Conservation (phyloP, 2,329 filamentous ascomycete species). For the Rugonectria rugulosa region DNA sequence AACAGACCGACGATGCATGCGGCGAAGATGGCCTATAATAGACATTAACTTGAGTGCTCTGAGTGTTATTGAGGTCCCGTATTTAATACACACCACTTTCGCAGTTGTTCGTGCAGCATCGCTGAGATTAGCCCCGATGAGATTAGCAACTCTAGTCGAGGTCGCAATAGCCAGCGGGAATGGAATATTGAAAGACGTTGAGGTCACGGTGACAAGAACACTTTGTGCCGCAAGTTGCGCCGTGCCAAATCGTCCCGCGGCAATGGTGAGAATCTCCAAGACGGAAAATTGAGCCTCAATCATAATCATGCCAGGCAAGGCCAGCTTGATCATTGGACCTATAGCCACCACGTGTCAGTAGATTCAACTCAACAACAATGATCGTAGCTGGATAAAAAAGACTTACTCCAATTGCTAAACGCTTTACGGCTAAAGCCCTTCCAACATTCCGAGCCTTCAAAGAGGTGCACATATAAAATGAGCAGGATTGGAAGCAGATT, state of each 20-base stretch:
- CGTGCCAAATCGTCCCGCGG: conserved; percentile 77
- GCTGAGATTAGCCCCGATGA: conserved; percentile 83
- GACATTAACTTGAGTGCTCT: too few species aligned
- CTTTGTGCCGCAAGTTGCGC: conserved; percentile 85
- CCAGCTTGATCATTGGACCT: conserved; percentile 78
- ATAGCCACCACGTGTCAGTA: neutral
- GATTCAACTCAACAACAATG: too few species aligned
- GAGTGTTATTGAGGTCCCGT: too few species aligned
- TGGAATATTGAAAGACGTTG: conserved; percentile 85
- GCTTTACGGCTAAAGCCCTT: conserved; percentile 74
- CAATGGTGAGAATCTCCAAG: conserved; percentile 85
- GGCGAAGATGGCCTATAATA: conserved; percentile 61
- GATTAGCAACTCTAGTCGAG: conserved; percentile 84
- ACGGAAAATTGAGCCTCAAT: conserved; percentile 89
- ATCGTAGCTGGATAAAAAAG: neutral
- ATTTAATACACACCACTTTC: conserved; percentile 67
- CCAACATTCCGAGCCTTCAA: conserved; percentile 80
- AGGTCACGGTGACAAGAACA: conserved; percentile 77
- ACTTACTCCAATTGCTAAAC: conserved; percentile 69
- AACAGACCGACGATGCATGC: conserved; percentile 74
- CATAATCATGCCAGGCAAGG: conserved; percentile 88
- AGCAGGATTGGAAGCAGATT: conserved; percentile 76
- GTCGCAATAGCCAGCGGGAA: conserved; percentile 90
- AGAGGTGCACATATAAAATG: conserved; percentile 75
- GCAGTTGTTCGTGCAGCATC: conserved; percentile 79